Base-by-base conservation (phyloP, 306 rosid genomes). In the Quercus variabilis region DNA sequence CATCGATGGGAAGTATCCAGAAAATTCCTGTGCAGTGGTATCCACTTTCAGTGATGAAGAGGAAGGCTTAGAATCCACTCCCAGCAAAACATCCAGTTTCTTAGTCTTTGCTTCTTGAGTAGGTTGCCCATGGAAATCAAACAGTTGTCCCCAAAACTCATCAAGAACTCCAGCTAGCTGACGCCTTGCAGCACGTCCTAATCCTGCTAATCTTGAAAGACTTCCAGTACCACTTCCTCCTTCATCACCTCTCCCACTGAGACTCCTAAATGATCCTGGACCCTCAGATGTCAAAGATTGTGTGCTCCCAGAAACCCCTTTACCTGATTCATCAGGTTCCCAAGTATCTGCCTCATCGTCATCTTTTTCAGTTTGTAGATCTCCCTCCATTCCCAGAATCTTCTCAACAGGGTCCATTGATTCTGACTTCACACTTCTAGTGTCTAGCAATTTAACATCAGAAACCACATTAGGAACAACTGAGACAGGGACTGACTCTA, bases 171-270 rank as follows among this genome's bases (percentile, higher is more conserved):
- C 74, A 56, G 98, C 94, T 78, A 96, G 89, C 64, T 96, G 93
- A 52, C 94, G 96, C 84, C 99, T 91, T 83, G 94, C 97, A 51
- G 94, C 96, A 72, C 99, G 98, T 49, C 98, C 98, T 82, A 93
- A 87, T 81, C 99, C 99, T 62, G 90, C 96, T 80, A 93, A 80
- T 83, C 93, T 91, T 4, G 99, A 96, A 62, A 96, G 97, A 84
- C 99, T 96, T 83, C 97, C 98, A 75, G 93, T 81, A 71, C 93
- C 90, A 64, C 78, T 89, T 71, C 99, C 96, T 13, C 93, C 93
- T 31, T 96, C 99, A 35, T 95, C 97, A 25, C 94, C 90, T 89
- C 87, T 95, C 82, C 97, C 97, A 83, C 93, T 82, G 55, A 93
- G 90, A 77, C 97, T 93, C 88, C 92, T 91, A 82, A 93, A 90